Conservation (phyloP, 805 yeast genomes). For the Tetrapisispora namnaoensis region DNA sequence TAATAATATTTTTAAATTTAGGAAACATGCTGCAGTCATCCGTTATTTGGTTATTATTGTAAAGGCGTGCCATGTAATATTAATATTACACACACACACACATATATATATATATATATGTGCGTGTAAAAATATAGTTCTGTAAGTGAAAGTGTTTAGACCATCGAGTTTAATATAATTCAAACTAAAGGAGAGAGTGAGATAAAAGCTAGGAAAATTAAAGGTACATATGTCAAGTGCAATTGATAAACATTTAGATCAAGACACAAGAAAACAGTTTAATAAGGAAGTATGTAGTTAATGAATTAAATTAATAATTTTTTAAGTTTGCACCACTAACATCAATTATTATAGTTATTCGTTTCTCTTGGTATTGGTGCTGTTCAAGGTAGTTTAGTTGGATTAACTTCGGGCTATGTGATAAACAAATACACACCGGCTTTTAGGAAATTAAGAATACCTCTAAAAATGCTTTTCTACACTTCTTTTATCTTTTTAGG, state of each 20-base stretch:
- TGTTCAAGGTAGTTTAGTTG: conserved; percentile 33
- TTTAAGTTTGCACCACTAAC: background rate
- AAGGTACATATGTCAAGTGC: conserved; percentile 1
- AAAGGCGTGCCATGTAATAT: too few relatives aligned
- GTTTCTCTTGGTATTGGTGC: conserved; percentile 36
- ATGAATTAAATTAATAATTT: too few relatives aligned
- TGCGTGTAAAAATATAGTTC: too few relatives aligned
- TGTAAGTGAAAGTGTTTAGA: too few relatives aligned
- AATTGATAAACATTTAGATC: conserved; percentile 1
- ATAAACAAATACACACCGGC: conserved; percentile 29
- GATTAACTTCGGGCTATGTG: conserved; percentile 28
- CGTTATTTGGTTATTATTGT: too few relatives aligned
- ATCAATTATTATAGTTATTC: conserved; percentile 18
- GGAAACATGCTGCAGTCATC: too few relatives aligned
- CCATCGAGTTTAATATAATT: too few relatives aligned
- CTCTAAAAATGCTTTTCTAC: conserved; percentile 34
- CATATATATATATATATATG: too few relatives aligned
- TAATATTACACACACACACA: too few relatives aligned
- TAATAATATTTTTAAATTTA: too few relatives aligned
- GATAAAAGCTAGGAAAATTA: background rate
- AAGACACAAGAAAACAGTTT: background rate
- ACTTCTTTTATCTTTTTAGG: conserved; percentile 35
- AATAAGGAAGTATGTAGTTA: conserved; percentile 4
- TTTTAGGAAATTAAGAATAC: conserved; percentile 31
- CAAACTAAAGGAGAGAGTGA: background rate